Conservation (phyloP, 2,329 filamentous ascomycete species). For the Penicillium sp. region DNA sequence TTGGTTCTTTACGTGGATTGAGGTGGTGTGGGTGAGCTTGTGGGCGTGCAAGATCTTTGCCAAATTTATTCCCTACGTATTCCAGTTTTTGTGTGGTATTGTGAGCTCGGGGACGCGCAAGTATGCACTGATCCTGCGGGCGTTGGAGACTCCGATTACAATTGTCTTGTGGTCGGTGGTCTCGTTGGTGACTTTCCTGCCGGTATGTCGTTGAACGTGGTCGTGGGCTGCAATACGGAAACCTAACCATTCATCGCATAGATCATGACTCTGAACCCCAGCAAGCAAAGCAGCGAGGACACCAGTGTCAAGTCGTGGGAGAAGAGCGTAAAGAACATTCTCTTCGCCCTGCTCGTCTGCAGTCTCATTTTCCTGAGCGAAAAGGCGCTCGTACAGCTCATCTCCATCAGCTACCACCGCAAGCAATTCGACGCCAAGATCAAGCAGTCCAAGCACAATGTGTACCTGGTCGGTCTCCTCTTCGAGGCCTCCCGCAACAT, state of each 20-base stretch:
- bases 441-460: constrained; percentile 84
- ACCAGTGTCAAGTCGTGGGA: constrained; percentile 54
- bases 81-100: constrained; percentile 64
- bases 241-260: not conserved
- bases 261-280: constrained; percentile 7
- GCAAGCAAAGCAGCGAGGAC: constrained; percentile 32
- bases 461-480: constrained; percentile 78
- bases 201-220: constrained; percentile 41
- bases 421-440: constrained; percentile 72
- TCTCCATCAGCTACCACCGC: constrained; percentile 69
- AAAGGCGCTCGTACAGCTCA: constrained; percentile 65
- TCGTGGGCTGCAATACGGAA: not conserved
- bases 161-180: constrained; percentile 64
- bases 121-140: constrained; percentile 62
- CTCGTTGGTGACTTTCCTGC: constrained; percentile 63
- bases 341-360: constrained; percentile 61
- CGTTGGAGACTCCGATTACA: constrained; percentile 64
- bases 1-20: constrained; percentile 68
- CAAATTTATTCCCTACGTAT: constrained; percentile 61
- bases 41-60: constrained; percentile 66
- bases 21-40: constrained; percentile 66
- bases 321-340: constrained; percentile 59
- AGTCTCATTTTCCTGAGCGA: constrained; percentile 62
- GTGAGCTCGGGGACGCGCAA: constrained; percentile 68
- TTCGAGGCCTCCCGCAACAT: constrained; percentile 87